A percentile compares a stretch with the other conserved stretches of the same genome.
Evolutionary conservation across 495 filamentous ascomycete genomes (phyloP).

Genomic region (Xylaria grammica): DNA sequence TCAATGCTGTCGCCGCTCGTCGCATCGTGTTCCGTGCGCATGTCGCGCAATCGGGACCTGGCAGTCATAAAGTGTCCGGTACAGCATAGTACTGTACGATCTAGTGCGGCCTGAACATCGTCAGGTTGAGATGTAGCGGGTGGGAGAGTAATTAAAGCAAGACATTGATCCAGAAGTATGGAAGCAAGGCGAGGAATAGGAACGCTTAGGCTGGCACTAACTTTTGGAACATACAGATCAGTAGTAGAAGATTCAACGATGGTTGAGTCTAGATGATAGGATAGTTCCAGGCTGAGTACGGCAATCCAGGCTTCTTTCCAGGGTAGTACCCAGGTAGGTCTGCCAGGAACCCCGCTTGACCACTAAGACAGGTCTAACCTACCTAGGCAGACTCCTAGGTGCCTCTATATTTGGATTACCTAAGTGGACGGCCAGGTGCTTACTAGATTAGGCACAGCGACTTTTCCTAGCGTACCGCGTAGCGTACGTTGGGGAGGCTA

Average conservation of each 20-base stretch:
- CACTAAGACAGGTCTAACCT: too few species aligned
- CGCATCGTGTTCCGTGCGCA: not conserved
- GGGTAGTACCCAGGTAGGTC: too few species aligned
- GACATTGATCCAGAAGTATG: constrained; percentile 15
- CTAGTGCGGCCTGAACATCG: not conserved
- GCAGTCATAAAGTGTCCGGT: not conserved
- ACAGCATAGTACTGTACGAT: not conserved
- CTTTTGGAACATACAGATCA: constrained; percentile 8
- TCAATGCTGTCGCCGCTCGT: not conserved
- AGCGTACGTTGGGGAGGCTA: too few species aligned
- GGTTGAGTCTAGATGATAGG: too few species aligned
- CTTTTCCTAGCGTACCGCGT: too few species aligned
- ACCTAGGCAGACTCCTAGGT: too few species aligned
- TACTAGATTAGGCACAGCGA: too few species aligned
- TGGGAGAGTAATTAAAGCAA: not conserved
- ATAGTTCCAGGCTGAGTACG: too few species aligned
- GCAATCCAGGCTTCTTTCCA: not conserved
- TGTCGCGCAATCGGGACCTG: not conserved
- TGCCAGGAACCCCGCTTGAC: too few species aligned
- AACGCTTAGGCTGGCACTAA: not conserved
- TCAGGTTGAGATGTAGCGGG: not conserved
- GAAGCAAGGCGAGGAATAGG: not conserved
- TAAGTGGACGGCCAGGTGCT: too few species aligned
- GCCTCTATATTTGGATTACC: too few species aligned
- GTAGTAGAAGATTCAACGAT: too few species aligned